Conservation (phyloP, 2,329 filamentous ascomycete species). For the Metarhizium sp. region DNA sequence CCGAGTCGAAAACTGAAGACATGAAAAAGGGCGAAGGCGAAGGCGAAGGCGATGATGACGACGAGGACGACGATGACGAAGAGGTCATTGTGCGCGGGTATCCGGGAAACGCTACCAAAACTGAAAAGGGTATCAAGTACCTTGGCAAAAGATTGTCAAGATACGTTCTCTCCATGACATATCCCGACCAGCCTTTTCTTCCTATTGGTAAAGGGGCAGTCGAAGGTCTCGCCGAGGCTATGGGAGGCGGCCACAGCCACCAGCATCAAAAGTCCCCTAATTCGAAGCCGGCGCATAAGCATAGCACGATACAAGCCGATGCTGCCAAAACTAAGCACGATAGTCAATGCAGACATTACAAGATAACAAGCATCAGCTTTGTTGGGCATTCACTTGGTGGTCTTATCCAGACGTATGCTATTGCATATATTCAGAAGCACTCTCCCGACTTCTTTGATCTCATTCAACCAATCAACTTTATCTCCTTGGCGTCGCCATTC, state of each 20-base stretch:
- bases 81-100: conserved; percentile 86
- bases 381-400: conserved; percentile 87
- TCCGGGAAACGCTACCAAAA: conserved; percentile 79
- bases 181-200: conserved; percentile 84
- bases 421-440: conserved; percentile 95
- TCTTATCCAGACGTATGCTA: conserved; percentile 83
- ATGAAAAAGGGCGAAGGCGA: conserved; percentile 13
- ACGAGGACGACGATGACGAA: conserved; percentile 61
- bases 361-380: conserved; percentile 91
- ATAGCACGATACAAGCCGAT: conserved; percentile 50
- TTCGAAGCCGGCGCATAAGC: conserved; percentile 43
- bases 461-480: conserved; percentile 84
- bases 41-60: conserved; percentile 54
- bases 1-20: conserved; percentile 9
- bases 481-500: conserved; percentile 78
- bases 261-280: conserved; percentile 32
- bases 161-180: conserved; percentile 82
- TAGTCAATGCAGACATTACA: conserved; percentile 51
- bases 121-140: conserved; percentile 93
- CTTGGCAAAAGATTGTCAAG: conserved; percentile 89
- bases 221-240: conserved; percentile 30
- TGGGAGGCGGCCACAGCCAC: conserved; percentile 28
- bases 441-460: conserved; percentile 82
- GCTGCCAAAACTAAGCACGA: conserved; percentile 44
- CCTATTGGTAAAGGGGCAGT: conserved; percentile 48